These are phyloP conservation scores for Nicotiana otophora DNA, from an alignment of 257 asterid species.

Conservation along the genomic window DNA sequence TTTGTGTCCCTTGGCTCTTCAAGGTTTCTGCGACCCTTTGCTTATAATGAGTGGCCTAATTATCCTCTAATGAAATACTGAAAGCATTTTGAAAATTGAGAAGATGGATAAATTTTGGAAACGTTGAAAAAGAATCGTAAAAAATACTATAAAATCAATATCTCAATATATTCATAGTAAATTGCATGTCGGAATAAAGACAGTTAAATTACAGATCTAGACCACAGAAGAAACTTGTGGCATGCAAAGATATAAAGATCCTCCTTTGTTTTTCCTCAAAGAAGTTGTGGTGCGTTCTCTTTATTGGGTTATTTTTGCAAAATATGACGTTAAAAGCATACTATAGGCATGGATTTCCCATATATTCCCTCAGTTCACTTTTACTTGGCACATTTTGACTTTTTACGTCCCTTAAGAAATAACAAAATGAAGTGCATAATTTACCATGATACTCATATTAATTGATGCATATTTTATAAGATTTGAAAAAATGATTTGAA, in stretches of 20 bases:
- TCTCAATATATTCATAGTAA: neutral
- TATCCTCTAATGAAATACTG: neutral
- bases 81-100: neutral
- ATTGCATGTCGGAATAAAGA: neutral
- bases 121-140: neutral
- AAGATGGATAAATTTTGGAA: neutral
- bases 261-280: too few relatives aligned
- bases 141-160: neutral
- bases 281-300: too few relatives aligned
- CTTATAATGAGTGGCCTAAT: neutral
- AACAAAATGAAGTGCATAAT: too few relatives aligned
- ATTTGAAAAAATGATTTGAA: too few relatives aligned
- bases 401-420: too few relatives aligned
- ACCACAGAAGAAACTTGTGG: neutral
- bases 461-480: too few relatives aligned
- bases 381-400: too few relatives aligned
- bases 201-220: neutral
- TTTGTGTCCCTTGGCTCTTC: conserved; percentile 12
- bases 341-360: too few relatives aligned
- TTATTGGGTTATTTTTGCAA: neutral
- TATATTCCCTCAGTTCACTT: too few relatives aligned
- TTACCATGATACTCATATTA: too few relatives aligned
- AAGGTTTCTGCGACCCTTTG: conserved; percentile 7
- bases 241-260: too few relatives aligned
- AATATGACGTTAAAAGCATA: neutral